Conservation (phyloP, 2,329 filamentous ascomycete genomes). For the Plenodomus tracheiphilus region DNA sequence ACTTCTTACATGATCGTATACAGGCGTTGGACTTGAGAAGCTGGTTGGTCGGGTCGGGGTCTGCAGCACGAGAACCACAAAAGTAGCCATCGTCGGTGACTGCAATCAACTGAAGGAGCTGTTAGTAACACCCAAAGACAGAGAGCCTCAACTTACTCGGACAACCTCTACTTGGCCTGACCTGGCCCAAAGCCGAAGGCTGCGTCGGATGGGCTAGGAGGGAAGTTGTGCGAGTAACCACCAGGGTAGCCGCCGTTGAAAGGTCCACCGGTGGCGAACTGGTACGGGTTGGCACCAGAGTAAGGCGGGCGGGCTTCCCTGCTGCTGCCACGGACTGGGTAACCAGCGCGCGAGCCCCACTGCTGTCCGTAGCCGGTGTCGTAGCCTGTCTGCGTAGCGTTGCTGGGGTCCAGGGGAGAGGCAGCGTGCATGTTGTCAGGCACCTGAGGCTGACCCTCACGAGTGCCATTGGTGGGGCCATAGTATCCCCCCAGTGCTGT, state of each 20-base stretch:
- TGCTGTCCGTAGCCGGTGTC: slow-evolving; percentile 16
- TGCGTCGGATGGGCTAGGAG: slow-evolving; percentile 19
- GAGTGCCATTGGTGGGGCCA: slow-evolving; percentile 13
- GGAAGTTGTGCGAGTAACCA: slow-evolving; percentile 20
- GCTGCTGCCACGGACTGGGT: slow-evolving; percentile 17
- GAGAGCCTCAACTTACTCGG: neutral
- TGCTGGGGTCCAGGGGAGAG: slow-evolving; percentile 17
- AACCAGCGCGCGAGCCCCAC: slow-evolving; percentile 16
- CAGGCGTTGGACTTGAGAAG: neutral
- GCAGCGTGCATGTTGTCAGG: slow-evolving; percentile 11
- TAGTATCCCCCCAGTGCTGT: slow-evolving; percentile 25
- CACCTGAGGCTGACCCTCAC: slow-evolving; percentile 12
- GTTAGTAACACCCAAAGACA: neutral
- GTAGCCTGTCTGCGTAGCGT: slow-evolving; percentile 18
- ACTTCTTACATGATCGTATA: neutral
- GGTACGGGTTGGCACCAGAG: slow-evolving; percentile 25
- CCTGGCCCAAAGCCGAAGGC: slow-evolving; percentile 20
- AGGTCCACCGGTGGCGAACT: slow-evolving; percentile 15
- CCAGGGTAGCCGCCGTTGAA: slow-evolving; percentile 21
- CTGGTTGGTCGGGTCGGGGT: neutral
- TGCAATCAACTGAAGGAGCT: neutral
- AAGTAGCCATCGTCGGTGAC: neutral
- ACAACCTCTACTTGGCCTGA: slow-evolving; percentile 11
- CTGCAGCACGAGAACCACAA: neutral
- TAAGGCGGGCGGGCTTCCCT: slow-evolving; percentile 28